These are phyloP conservation scores for Russula sp. DNA, from an alignment of 768 basidiomycete species.

Conservation along the genomic window DNA sequence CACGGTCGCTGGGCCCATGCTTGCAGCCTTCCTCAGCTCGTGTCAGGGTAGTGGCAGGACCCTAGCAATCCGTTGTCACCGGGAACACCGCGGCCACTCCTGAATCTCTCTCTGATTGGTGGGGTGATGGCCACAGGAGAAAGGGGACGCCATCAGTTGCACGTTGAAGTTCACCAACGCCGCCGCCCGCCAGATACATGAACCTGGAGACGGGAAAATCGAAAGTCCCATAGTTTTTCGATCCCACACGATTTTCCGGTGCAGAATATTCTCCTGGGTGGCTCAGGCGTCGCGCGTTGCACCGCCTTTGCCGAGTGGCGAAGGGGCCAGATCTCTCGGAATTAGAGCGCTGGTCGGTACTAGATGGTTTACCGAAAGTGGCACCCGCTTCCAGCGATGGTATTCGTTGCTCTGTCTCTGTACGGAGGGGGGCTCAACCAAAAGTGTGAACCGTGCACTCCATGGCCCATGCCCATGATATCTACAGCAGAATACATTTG, in stretches of 20 bases:
- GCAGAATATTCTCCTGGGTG: neutral
- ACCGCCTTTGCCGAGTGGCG: neutral
- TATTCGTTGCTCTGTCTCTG: neutral
- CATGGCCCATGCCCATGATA: too few relatives aligned
- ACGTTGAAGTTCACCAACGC: neutral
- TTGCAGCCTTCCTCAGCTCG: neutral
- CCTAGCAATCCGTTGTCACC: neutral
- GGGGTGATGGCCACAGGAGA: neutral
- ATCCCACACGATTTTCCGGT: neutral
- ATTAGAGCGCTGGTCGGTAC: neutral
- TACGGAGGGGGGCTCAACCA: too few relatives aligned
- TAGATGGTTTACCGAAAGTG: neutral
- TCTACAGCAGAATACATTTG: too few relatives aligned
- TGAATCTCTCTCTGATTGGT: neutral
- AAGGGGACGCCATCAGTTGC: neutral
- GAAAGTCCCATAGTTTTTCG: neutral
- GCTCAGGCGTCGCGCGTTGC: neutral
- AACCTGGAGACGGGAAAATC: slow-evolving; percentile 5
- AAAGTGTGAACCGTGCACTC: too few relatives aligned
- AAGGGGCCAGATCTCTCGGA: neutral
- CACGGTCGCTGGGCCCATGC: neutral
- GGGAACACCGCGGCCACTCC: neutral
- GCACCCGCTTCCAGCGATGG: neutral
- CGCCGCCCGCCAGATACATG: neutral
- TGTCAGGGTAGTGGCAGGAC: neutral